Evolutionary conservation across 1,284 basidiomycete species (phyloP).

Genomic region (Ustilago trichophora): DNA sequence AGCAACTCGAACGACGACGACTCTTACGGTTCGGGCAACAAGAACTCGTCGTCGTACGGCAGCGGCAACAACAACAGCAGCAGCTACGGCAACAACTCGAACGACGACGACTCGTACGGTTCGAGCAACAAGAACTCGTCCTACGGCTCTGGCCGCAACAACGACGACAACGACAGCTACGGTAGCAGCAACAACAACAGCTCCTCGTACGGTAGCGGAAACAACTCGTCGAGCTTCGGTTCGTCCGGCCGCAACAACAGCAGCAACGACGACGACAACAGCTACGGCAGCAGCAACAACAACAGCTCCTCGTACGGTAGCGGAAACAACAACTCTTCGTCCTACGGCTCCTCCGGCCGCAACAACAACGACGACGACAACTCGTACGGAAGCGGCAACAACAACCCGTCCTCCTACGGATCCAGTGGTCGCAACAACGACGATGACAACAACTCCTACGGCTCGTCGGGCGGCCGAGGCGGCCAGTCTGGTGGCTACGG

Average conservation of each 20-base stretch:
- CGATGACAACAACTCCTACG: constrained; percentile 9
- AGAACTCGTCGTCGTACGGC: constrained; percentile 2
- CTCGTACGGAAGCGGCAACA: constrained; percentile 12
- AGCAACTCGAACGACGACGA: no score
- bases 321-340: no score
- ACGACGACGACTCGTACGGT: no score
- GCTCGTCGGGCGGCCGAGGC: constrained; percentile 8
- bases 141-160: no score
- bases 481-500: constrained; percentile 8
- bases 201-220: constrained; percentile 6
- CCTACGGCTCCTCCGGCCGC: no score
- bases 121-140: constrained; percentile 6
- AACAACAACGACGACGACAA: no score
- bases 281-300: constrained; percentile 12
- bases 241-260: neutral
- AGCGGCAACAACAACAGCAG: no score
- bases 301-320: no score
- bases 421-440: constrained; percentile 7
- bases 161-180: constrained; percentile 9
- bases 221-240: neutral
- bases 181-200: constrained; percentile 18
- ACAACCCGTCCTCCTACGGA: constrained; percentile 14
- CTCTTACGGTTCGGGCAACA: constrained; percentile 6
- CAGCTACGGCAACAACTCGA: constrained; percentile 7
- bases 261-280: constrained; percentile 28